These are phyloP conservation scores for Astrothelium macrocarpum DNA, from an alignment of 495 filamentous ascomycete species.

Conservation along the genomic window DNA sequence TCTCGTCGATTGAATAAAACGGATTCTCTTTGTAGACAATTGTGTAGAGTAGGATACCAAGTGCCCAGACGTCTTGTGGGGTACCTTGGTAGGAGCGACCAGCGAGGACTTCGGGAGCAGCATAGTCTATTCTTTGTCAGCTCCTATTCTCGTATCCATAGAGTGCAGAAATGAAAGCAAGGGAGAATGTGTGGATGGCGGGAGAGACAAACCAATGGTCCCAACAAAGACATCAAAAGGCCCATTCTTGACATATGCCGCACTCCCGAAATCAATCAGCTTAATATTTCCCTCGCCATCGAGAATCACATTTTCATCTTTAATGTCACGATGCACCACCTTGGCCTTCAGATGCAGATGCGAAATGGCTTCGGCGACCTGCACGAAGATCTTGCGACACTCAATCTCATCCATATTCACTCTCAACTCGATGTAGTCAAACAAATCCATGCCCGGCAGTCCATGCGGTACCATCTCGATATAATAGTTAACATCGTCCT, in stretches of 20 bases:
- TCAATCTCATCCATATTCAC: slow-evolving; percentile 94
- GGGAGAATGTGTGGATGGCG: slow-evolving; percentile 4
- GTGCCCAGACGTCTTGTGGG: slow-evolving; percentile 96
- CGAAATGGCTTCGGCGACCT: slow-evolving; percentile 80
- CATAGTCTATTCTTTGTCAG: slow-evolving; percentile 86
- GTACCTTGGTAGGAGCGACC: slow-evolving; percentile 89
- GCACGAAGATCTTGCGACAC: slow-evolving; percentile 87
- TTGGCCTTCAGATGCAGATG: slow-evolving; percentile 85
- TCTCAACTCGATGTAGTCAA: slow-evolving; percentile 95
- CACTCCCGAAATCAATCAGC: slow-evolving; percentile 95
- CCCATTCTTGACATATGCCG: slow-evolving; percentile 94
- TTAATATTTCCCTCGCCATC: slow-evolving; percentile 95
- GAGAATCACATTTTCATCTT: slow-evolving; percentile 94
- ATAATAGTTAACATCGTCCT: slow-evolving; percentile 96
- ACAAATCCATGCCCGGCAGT: slow-evolving; percentile 94
- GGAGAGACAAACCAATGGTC: slow-evolving; percentile 70
- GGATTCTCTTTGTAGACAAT: slow-evolving; percentile 99
- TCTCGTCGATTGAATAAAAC: slow-evolving; percentile 98
- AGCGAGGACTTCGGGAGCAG: slow-evolving; percentile 91
- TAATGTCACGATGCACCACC: slow-evolving; percentile 96
- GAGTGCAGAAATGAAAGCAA: background rate
- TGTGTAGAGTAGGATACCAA: slow-evolving; percentile 96
- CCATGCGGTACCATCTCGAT: slow-evolving; percentile 98
- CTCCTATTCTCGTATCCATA: no score
- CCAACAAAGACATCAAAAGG: slow-evolving; percentile 99